Evolutionary conservation across 805 yeast genomes (phyloP).

Genomic region (Yamadazyma olivae): DNA sequence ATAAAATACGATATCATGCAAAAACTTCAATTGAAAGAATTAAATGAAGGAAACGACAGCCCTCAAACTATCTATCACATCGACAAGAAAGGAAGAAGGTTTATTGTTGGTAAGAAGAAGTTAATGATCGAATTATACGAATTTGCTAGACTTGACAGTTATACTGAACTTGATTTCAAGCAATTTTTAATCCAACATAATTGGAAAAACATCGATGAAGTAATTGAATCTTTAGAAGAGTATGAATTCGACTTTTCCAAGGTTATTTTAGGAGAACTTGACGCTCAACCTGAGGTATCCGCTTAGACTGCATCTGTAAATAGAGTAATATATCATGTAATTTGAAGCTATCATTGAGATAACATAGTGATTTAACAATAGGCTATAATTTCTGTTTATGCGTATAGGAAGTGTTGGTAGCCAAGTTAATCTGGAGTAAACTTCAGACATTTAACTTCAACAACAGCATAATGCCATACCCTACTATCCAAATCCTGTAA

Average conservation of each 20-base stretch:
- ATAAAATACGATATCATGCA: slow-evolving; percentile 71
- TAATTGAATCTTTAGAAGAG: slow-evolving; percentile 48
- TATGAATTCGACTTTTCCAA: slow-evolving; percentile 36
- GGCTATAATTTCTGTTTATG: too few species aligned
- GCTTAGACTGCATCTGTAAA: background rate
- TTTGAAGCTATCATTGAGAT: too few species aligned
- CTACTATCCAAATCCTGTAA: too few species aligned
- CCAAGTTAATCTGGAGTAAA: too few species aligned
- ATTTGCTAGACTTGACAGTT: slow-evolving; percentile 42
- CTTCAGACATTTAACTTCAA: too few species aligned
- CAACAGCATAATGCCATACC: too few species aligned
- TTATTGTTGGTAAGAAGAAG: slow-evolving; percentile 64
- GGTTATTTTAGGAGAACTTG: background rate
- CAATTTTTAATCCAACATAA: slow-evolving; percentile 46
- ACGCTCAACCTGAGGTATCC: background rate
- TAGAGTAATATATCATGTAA: background rate
- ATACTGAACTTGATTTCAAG: slow-evolving; percentile 42
- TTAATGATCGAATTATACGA: slow-evolving; percentile 55
- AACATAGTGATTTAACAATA: too few species aligned
- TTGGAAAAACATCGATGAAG: slow-evolving; percentile 43
- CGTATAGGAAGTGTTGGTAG: too few species aligned
- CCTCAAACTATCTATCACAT: slow-evolving; percentile 44
- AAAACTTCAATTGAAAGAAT: slow-evolving; percentile 36
- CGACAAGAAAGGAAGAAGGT: slow-evolving; percentile 42
- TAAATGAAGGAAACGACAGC: slow-evolving; percentile 23